Conservation (phyloP, 129 eudicot species). For the Lonicera japonica region DNA sequence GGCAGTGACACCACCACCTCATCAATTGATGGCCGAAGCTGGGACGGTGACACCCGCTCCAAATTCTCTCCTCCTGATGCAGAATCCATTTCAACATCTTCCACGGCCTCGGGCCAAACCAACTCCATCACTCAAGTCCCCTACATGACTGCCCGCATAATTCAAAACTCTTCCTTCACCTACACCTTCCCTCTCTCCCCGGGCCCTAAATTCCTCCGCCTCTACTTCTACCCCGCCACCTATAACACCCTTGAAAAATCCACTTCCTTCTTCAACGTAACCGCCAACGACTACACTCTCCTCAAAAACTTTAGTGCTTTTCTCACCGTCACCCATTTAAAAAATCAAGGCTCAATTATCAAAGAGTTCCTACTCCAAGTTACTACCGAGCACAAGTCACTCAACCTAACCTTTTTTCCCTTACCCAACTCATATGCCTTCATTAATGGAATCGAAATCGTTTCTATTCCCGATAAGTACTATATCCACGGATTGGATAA, state of each 20-base stretch:
- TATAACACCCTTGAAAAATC: slow-evolving; percentile 5
- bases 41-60: slow-evolving; percentile 30
- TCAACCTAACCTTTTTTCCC: slow-evolving; percentile 37
- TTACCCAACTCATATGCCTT: slow-evolving; percentile 35
- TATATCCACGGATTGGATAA: slow-evolving; percentile 5
- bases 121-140: slow-evolving; percentile 12
- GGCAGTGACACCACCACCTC: slow-evolving; percentile 10
- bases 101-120: not conserved
- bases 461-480: slow-evolving; percentile 28
- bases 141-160: slow-evolving; percentile 30
- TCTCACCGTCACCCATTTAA: slow-evolving; percentile 14
- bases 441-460: slow-evolving; percentile 50
- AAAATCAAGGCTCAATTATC: not conserved
- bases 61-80: slow-evolving; percentile 6
- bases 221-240: slow-evolving; percentile 39
- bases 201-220: slow-evolving; percentile 55
- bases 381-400: slow-evolving; percentile 6
- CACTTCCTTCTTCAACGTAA: slow-evolving; percentile 28
- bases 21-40: not conserved
- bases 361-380: slow-evolving; percentile 36
- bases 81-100: not conserved
- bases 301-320: slow-evolving; percentile 38
- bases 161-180: slow-evolving; percentile 24
- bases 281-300: slow-evolving; percentile 30
- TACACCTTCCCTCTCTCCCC: slow-evolving; percentile 28